phyloP scores from a whole-genome alignment of 208 protist species.

The Trypanosoma lewisi region DNA sequence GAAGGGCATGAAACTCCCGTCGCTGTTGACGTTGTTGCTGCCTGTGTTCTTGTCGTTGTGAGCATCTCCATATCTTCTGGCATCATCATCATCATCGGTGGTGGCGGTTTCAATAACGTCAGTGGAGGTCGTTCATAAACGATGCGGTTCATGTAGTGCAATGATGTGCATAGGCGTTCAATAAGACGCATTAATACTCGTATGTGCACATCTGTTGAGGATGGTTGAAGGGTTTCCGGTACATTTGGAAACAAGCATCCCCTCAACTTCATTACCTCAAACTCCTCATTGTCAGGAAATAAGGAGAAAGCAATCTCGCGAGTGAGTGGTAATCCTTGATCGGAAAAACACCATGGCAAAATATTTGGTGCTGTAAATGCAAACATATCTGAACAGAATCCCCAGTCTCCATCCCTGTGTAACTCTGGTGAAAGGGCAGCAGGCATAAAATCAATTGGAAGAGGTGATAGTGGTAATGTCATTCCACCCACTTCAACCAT shows the following conservation, averaged over 20 bases:
- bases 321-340: constrained; percentile 26
- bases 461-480: background rate
- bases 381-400: constrained; percentile 20
- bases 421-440: constrained; percentile 73
- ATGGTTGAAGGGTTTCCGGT: constrained; percentile 17
- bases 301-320: background rate
- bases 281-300: background rate
- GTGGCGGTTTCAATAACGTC: background rate
- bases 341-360: constrained; percentile 57
- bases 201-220: constrained; percentile 37
- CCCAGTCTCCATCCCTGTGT: background rate
- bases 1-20: too few species aligned
- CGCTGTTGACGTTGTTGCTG: too few species aligned
- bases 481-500: background rate
- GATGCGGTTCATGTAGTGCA: constrained; percentile 34
- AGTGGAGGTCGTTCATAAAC: constrained; percentile 28
- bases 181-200: constrained; percentile 64
- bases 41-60: background rate
- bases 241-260: background rate
- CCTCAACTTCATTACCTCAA: background rate
- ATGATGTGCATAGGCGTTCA: constrained; percentile 35
- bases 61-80: background rate
- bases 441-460: constrained; percentile 50
- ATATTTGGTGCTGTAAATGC: constrained; percentile 9
- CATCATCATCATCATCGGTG: constrained; percentile 27